Evolutionary conservation across 192 early-diverging fungal genomes (phyloP).

Genomic region (Podila epicladia): DNA sequence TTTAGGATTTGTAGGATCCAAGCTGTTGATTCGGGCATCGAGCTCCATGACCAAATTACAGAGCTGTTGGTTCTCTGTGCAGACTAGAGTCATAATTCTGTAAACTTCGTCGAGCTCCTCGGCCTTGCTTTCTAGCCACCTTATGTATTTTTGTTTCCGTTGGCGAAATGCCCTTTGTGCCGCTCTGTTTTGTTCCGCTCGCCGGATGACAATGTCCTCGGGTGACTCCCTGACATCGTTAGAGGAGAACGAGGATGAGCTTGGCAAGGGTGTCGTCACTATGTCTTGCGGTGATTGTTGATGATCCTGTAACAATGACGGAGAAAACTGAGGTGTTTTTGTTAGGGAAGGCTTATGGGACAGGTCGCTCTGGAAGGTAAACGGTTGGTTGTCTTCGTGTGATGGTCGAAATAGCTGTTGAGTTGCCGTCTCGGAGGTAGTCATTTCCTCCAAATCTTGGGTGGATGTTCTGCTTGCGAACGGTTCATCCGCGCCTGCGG

Average conservation of each 20-base stretch:
- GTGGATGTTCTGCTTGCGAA: not conserved
- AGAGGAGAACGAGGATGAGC: no score
- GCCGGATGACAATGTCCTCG: conserved; percentile 54
- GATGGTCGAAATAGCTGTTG: not conserved
- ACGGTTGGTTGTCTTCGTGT: no score
- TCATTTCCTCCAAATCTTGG: conserved; percentile 1
- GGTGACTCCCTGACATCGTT: no score
- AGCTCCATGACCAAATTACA: conserved; percentile 23
- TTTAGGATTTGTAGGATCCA: no score
- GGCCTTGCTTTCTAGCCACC: conserved; percentile 79
- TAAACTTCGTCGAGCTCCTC: conserved; percentile 66
- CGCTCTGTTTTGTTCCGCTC: conserved; percentile 90
- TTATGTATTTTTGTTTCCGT: conserved; percentile 82
- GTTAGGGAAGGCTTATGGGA: not conserved
- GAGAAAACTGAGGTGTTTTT: no score
- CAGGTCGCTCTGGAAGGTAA: not conserved
- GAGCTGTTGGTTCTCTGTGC: conserved; percentile 32
- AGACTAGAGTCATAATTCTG: conserved; percentile 32
- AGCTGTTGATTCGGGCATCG: conserved; percentile 9
- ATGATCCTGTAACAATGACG: no score
- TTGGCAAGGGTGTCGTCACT: no score
- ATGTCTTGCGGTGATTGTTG: no score
- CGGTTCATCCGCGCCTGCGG: not conserved
- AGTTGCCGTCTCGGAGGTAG: not conserved
- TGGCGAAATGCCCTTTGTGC: conserved; percentile 93